A percentile compares a stretch with the other conserved stretches of the same genome.
These are phyloP conservation scores for Sarocladium oryzae DNA, from an alignment of 2,329 filamentous ascomycete species.

Conservation along the genomic window DNA sequence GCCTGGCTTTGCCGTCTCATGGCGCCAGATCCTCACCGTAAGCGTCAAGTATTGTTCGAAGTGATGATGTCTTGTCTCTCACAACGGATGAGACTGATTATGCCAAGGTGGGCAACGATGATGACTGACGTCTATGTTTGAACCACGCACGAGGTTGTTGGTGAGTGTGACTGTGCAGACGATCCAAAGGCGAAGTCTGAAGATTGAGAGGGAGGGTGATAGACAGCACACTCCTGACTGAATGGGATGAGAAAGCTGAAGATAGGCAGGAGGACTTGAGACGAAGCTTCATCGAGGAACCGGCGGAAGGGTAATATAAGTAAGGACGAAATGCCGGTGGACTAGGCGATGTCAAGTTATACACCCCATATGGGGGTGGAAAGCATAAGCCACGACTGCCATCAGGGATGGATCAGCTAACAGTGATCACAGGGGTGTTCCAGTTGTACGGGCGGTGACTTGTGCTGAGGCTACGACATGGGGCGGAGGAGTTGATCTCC, in stretches of 20 bases:
- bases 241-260: neutral
- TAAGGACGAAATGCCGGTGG: slow-evolving; percentile 8
- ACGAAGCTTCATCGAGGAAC: neutral
- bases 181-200: too few species aligned
- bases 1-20: slow-evolving; percentile 1
- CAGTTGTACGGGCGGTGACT: slow-evolving; percentile 8
- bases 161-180: too few species aligned
- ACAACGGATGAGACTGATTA: too few species aligned
- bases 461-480: slow-evolving; percentile 10
- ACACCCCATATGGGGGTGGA: slow-evolving; percentile 5
- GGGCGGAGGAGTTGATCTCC: slow-evolving; percentile 9
- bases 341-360: slow-evolving; percentile 2
- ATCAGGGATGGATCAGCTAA: slow-evolving; percentile 8
- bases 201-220: too few species aligned
- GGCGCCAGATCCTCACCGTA: neutral
- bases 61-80: neutral
- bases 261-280: neutral
- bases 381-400: neutral
- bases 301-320: slow-evolving; percentile 5
- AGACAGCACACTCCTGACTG: too few species aligned
- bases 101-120: too few species aligned
- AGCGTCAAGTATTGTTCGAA: neutral
- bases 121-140: too few species aligned
- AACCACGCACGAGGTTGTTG: too few species aligned
- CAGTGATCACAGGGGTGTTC: neutral